Evolutionary conservation across 2,329 filamentous ascomycete species (phyloP), one percentile per base, ranked within the genome.

Genomic region (Paraconiothyrium brasiliense): DNA sequence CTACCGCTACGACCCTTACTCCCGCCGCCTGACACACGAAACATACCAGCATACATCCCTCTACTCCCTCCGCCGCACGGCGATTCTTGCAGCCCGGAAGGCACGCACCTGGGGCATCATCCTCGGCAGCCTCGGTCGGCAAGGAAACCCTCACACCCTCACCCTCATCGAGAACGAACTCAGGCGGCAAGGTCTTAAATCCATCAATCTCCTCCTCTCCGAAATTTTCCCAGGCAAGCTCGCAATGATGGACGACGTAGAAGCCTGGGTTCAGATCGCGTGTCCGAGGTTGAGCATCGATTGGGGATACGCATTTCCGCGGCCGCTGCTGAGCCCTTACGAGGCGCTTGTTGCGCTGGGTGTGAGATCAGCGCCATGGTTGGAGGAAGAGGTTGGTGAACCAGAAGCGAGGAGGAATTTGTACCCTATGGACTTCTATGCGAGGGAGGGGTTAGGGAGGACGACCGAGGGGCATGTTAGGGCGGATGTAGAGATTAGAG

Each of bases 401-500:
- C 66, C 83, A 59, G 79, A 75, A 14, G 85, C 84, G 57, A 80
- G 78, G 51, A 76, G 79, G 46, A 90, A 88, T 1, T 85, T 93
- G 14, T 99, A 99, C 81, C 94, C 94, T 0, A 99, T 99, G 95
- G 94, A 99, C 78, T 99, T 97, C 76, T 99, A 99, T 80, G 94
- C 90, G 0, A 94, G 91, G 76, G 92, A 97, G 49, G 95, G 95
- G 0, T 75, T 99, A 58, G 95, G 94, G 1, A 88, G 95, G 76
- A 94, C 91, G 35, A 93, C 74, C 8, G 55, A 71, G 30, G 72
- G 74, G 11, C 68, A 75, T 27, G 68, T 77, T 10, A 71, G 65
- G 51, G 71, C 71, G 2, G 67, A 69, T 47, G 52, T 61, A 22
- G 55, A 61, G 24, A 57, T 64, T 16, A 47, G 39, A 13, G 58